Evolutionary conservation across 225 moss, liverwort and hornwort species (phyloP).

Genomic region (Thuidium tamariscinum): DNA sequence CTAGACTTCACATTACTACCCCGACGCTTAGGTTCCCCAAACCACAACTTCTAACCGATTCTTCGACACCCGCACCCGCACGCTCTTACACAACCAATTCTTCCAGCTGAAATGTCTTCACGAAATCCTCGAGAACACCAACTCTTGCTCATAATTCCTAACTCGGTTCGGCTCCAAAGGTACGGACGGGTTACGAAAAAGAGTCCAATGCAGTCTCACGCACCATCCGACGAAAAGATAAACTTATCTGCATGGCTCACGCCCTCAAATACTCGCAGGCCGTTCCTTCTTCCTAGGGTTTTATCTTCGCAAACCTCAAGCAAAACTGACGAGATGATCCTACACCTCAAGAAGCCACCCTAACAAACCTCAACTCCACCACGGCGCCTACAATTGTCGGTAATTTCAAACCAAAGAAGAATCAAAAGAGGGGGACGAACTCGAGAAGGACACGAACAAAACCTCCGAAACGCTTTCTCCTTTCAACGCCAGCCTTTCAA

Average conservation of each 20-base stretch:
- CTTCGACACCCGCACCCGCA: not conserved
- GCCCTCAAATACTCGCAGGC: not conserved
- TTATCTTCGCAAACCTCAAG: not conserved
- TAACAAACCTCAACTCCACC: not conserved
- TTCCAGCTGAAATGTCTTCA: not conserved
- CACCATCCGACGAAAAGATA: not conserved
- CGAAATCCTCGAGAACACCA: constrained; percentile 1
- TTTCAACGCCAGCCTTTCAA: not conserved
- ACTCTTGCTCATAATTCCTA: not conserved
- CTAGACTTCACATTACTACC: not conserved
- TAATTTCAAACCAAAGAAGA: not conserved
- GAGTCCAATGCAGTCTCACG: not conserved
- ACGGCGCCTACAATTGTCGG: constrained; percentile 1
- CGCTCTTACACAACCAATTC: not conserved
- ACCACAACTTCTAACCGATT: not conserved
- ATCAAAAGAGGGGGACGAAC: not conserved
- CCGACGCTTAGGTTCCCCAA: not conserved
- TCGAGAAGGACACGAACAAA: not conserved
- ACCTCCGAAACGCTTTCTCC: not conserved
- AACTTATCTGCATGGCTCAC: not conserved
- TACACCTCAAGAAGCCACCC: not conserved
- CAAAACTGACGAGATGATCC: not conserved
- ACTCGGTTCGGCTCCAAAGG: not conserved
- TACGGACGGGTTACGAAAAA: not conserved
- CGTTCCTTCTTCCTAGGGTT: constrained; percentile 13